Evolutionary conservation across 106 monocot species (phyloP), one percentile per base, ranked within the genome.

Genomic region (Alisma plantagoaquatica): DNA sequence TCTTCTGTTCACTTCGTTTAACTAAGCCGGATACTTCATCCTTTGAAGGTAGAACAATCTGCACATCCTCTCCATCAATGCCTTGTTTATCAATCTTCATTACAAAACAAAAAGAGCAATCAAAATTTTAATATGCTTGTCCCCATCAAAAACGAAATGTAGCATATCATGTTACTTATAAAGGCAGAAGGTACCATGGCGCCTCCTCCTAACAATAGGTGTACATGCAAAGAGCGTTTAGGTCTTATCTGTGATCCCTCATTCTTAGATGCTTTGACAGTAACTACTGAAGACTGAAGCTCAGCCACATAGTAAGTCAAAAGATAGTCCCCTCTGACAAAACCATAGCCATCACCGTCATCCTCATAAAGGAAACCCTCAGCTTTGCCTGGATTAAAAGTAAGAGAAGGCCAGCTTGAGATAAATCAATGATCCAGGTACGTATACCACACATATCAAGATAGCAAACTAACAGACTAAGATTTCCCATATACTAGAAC

Each of bases 311-410:
- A 98, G 51, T 85, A 54, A 38, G 85, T 85, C 56, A 86, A 72
- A 4, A 98, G 70, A 64, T 76, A 98, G 4, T 31, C 52, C 17
- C 85, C 98, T 27, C 77, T 46, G 43, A 67, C 77, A 62, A 76
- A 98, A 10, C 56, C 74, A 70, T 98, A 98, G 49, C 98, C 85
- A 82, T 98, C 90, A 33, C 89, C 89, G 58, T 71, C 81, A 62
- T 98, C 98, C 53, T 98, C 90, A 70, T 70, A 98, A 30, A 98
- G 60, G 46, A 76, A 60, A 46, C 98, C 98, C 68, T 84, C 76
- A 60, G 89, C 89, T 77, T 69, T 81, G 31, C 98, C 98, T 98
- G 72, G 28, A n/a, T n/a, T n/a, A n/a, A n/a, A n/a, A n/a, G n/a
- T n/a, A n/a, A n/a, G n/a, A n/a, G n/a, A n/a, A n/a, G n/a, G n/a